Base-by-base conservation (phyloP, 345 rosid genomes). In the Heritiera fomes region DNA sequence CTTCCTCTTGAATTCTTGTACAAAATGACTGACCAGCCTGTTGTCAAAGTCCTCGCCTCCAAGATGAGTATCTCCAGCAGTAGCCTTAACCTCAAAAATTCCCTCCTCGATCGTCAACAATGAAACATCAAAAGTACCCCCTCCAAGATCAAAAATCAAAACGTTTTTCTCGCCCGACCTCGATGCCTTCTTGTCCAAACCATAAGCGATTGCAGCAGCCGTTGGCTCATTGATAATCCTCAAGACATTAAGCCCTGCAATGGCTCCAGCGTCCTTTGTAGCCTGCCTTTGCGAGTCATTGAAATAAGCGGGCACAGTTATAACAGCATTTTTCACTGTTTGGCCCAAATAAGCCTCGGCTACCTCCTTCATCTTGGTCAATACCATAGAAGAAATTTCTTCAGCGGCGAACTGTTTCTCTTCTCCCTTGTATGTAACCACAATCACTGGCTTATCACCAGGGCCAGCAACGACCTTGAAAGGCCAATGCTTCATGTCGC, bases 21-120 rank as follows among this genome's bases (percentile, higher is more conserved):
- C 95, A 80, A 91, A 91, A 76, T 91, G 95, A 75, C 86, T 89
- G 4, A 91, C 93, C 88, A 91, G 85, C 73, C 94, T 87, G 79
- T 91, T 91, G 18, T 91, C 94, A 30, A 90, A 91, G 73, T 91
- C 94, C 66, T 91, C 94, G 63, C 94, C 94, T 0, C 94, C 94
- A 14, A 91, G 91, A 79, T 91, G 95, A 15, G 93, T 91, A 64
- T 91, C 95, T 73, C 95, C 95, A 5, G 95, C 95, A 13, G 95
- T 91, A 0, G 95, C 87, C 84, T 91, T 91, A 15, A 91, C 95
- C 61, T 91, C 95, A 14, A 91, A 89, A 77, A 85, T 77, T 1
- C 88, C 88, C 56, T 81, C 88, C 64, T 86, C 86, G 3, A 86
- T 86, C 0, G 84, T 79, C 14, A 86, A 41, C 38, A 83, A 32